Evolutionary conservation across 352 stramenopile species (phyloP), one percentile per base, ranked within the genome.

Genomic region (Pythium rishiriense): DNA sequence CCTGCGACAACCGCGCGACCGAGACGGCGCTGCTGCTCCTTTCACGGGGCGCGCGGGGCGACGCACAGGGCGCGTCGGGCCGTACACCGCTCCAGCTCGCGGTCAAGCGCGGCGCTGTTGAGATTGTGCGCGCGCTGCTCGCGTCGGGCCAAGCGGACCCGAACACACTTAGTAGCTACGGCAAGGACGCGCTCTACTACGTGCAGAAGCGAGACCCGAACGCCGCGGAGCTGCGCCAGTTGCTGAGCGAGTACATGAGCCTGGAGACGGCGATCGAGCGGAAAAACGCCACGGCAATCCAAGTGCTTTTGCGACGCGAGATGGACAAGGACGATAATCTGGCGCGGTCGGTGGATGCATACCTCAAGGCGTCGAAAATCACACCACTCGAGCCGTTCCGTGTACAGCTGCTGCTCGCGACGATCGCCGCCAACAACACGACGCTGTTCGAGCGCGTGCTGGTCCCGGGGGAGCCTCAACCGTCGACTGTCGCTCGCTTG

Each of bases 31-130:
- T 68, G 17, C 46, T 65, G 37, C 69, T 82, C 17, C 24, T 82
- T 12, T 51, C 60, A n/a, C 63, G 66, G 33, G 65, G 51, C 4
- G 48, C 49, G 10, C 58, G 73, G 10, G 64, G 75, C 11, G 62
- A 73, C 25, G 54, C 59, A 0, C 58, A 58, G 0, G 76, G 81
- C n/a, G 48, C 57, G 0, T 56, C 58, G 11, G 74, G 74, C 24
- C 79, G 81, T 64, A 83, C 76, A 2, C 41, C 72, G 14, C 62
- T 85, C 39, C 74, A 85, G 46, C 61, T 75, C 31, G 67, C 72
- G 1, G 72, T 68, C 17, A 70, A 68, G 33, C 72, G 63, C 49
- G 59, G 66, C 1, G 64, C 76, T 29, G 64, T 75, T n/a, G n/a
- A 63, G 17, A 35, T 83, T 14, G 74, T 65, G 1, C 73, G 68